A percentile compares a stretch with the other conserved stretches of the same genome.
phyloP scores from a whole-genome alignment of 208 protist genomes.

The Kentomonas sorsogonicus region DNA sequence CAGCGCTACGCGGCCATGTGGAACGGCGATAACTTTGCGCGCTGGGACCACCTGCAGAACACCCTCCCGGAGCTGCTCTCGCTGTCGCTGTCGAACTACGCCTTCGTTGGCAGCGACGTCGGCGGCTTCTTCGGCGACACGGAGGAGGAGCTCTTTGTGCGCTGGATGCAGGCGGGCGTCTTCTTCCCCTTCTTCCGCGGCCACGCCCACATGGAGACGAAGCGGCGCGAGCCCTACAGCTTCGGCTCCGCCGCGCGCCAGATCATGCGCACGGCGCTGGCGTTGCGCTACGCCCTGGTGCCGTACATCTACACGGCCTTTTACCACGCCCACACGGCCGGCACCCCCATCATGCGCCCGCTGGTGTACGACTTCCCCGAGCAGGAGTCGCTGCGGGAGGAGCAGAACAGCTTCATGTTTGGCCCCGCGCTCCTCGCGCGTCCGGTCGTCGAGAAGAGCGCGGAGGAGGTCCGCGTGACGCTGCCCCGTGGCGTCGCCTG shows the following conservation, averaged over 20 bases:
- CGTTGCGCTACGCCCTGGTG: slow-evolving; percentile 91
- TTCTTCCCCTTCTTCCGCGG: slow-evolving; percentile 98
- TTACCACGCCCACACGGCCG: slow-evolving; percentile 72
- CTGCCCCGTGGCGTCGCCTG: slow-evolving; percentile 70
- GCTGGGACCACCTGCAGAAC: slow-evolving; percentile 94
- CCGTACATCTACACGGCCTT: slow-evolving; percentile 97
- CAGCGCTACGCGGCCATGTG: slow-evolving; percentile 97
- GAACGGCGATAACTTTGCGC: slow-evolving; percentile 97
- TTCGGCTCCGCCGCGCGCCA: slow-evolving; percentile 73
- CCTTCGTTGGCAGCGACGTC: slow-evolving; percentile 95
- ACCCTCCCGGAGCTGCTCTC: slow-evolving; percentile 95
- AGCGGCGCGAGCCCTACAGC: slow-evolving; percentile 97
- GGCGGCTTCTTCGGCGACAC: slow-evolving; percentile 98
- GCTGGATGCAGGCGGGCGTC: slow-evolving; percentile 96
- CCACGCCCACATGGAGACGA: slow-evolving; percentile 95
- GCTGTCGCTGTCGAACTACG: slow-evolving; percentile 92
- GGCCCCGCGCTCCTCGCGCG: slow-evolving; percentile 86
- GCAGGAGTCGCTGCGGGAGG: slow-evolving; percentile 73
- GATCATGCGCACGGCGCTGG: slow-evolving; percentile 65
- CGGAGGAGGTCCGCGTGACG: slow-evolving; percentile 42
- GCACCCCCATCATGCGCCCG: slow-evolving; percentile 90
- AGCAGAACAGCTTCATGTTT: slow-evolving; percentile 90
- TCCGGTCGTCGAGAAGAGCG: slow-evolving; percentile 68
- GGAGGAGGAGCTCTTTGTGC: slow-evolving; percentile 92
- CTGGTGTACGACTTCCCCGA: slow-evolving; percentile 94